Evolutionary conservation across 1,284 basidiomycete genomes (phyloP).

Genomic region (Schizopora paradoxa): DNA sequence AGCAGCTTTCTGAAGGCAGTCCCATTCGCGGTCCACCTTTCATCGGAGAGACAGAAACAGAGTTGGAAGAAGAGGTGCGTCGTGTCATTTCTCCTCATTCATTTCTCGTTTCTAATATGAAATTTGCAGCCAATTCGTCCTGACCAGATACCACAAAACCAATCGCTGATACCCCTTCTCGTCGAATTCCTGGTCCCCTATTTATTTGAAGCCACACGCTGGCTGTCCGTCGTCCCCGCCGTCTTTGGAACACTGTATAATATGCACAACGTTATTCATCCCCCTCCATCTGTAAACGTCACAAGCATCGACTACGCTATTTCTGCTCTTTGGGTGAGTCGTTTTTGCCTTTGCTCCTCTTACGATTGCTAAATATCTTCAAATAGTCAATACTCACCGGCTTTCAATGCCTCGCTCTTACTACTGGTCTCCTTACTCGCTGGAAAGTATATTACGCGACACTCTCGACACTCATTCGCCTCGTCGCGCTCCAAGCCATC

Average conservation of each 20-base stretch:
- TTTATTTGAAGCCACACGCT: constrained; percentile 46
- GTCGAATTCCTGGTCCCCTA: constrained; percentile 29
- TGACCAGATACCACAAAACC: constrained; percentile 28
- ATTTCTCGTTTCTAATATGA: constrained; percentile 9
- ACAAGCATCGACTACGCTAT: constrained; percentile 53
- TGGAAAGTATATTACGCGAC: constrained; percentile 83
- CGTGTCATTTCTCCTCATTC: background rate
- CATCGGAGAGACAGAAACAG: constrained; percentile 74
- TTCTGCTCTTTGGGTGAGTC: constrained; percentile 61
- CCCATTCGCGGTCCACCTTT: constrained; percentile 55
- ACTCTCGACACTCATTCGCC: constrained; percentile 73
- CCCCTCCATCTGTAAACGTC: constrained; percentile 29
- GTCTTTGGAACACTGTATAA: constrained; percentile 60
- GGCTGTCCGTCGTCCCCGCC: constrained; percentile 69
- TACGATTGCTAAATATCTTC: background rate
- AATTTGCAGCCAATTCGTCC: constrained; percentile 45
- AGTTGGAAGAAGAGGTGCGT: constrained; percentile 68
- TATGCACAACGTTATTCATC: constrained; percentile 42
- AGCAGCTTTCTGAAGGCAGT: constrained; percentile 42
- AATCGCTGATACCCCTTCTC: constrained; percentile 6
- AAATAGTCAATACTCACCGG: constrained; percentile 69
- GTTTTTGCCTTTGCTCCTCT: constrained; percentile 1
- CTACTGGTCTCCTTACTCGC: constrained; percentile 73
- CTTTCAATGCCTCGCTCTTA: constrained; percentile 73
- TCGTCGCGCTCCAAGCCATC: constrained; percentile 79